A percentile compares a stretch with the other conserved stretches of the same genome.
Evolutionary conservation across 2,329 filamentous ascomycete genomes (phyloP).

Genomic region (Ceratocystis cubensis): DNA sequence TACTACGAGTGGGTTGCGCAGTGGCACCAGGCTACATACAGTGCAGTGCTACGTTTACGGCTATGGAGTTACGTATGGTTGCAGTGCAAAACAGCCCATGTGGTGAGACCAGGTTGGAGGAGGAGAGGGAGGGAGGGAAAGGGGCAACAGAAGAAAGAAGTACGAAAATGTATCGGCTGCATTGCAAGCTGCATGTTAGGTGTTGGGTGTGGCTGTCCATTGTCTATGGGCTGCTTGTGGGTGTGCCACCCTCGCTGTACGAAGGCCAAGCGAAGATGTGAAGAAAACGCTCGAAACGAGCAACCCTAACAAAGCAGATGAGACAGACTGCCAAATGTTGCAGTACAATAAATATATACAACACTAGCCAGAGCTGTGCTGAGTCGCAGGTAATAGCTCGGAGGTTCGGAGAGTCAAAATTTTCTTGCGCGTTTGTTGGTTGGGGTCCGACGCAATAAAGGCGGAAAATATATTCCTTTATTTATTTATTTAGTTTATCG

Average conservation of each 20-base stretch:
- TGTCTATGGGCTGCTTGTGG: too few relatives aligned
- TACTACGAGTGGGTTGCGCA: background rate
- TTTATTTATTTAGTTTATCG: background rate
- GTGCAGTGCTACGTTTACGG: background rate
- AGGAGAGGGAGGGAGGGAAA: background rate
- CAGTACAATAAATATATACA: background rate
- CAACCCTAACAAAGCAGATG: background rate
- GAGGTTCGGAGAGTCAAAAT: slow-evolving; percentile 6
- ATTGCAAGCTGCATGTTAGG: background rate
- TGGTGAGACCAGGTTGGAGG: background rate
- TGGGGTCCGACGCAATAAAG: background rate
- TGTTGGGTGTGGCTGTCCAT: background rate
- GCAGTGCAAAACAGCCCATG: background rate
- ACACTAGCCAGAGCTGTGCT: too few relatives aligned
- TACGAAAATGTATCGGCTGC: too few relatives aligned
- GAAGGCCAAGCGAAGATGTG: too few relatives aligned
- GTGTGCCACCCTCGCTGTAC: too few relatives aligned
- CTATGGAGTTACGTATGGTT: background rate
- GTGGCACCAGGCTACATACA: background rate
- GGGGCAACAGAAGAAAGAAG: background rate
- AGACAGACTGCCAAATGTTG: background rate
- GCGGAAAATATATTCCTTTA: background rate
- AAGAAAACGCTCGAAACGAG: too few relatives aligned
- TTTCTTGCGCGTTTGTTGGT: background rate
- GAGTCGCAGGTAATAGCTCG: slow-evolving; percentile 6